Evolutionary conservation across 176 grass and related monocot species (phyloP), one percentile per base, ranked within the genome.

Genomic region (Tillandsia leiboldiana): DNA sequence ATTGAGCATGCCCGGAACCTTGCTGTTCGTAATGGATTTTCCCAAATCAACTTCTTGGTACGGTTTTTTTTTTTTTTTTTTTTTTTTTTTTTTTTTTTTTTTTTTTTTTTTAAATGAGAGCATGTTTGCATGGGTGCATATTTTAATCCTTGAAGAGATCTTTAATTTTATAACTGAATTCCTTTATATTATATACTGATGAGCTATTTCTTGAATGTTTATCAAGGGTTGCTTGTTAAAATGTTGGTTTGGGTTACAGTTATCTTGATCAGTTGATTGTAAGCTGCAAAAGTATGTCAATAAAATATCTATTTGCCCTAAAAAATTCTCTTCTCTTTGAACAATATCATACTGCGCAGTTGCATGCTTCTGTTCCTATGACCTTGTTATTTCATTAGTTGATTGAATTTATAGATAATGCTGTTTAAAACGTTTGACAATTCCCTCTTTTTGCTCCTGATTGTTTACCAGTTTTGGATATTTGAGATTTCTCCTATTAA

Each of bases 41-140:
- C 87, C 71, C 63, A 78, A 68, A 87, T 96, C 74, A 89, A 91
- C 76, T 96, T 96, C 68, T 75, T 85, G 83, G 92, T 96, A 81
- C 65, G 80, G 73, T 72, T 48, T 51, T 51, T 75, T 66, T 4
- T 42, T 4, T 42, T 42, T 6, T 42, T n/a, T n/a, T n/a, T 6
- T 42, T 42, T 7, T 8, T 6, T 42, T 42, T 7, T 72, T 48
- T 51, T 51, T 75, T 66, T 72, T 48, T 51, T 51, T 75, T 66
- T 72, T 48, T 51, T 51, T 75, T 66, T 6, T 42, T 42, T 7
- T 8, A 42, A 42, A 42, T 42, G 49, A 12, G 49, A 53, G 12
- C 64, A 66, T 48, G 50, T 11, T 66, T 7, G 26, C 24, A 29
- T 66, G 13, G 5, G 49, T 27, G 11, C 8, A 47, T 12, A 1